Base-by-base conservation (phyloP, 129 eudicot species). In the Tagetes erecta region DNA sequence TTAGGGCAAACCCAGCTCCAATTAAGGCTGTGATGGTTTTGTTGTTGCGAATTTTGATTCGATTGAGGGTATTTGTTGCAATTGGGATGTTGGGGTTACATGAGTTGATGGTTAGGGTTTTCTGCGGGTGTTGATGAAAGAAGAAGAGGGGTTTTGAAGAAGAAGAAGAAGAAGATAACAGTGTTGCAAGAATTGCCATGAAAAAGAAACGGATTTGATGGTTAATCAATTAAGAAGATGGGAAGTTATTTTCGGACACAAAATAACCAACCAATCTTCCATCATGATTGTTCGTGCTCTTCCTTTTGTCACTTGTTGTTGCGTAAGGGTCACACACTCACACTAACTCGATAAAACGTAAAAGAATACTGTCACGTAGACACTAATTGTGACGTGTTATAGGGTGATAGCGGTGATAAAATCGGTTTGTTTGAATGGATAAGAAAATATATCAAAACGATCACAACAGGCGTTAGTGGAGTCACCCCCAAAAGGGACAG, bases 1-100 rank as follows among this genome's bases (percentile, higher is more conserved):
- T 69, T 56, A 87, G 58, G 58, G 95, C 89, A 66, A 90, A 50
- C 45, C 95, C 92, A 72, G 77, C 80, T 66, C 86, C 96, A 2
- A 86, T n/a, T 31, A 92, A 42, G 78, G 85, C 38, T 35, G 73
- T 57, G 12, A 67, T 58, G 62, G 75, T 45, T 80, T 77, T 87
- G 39, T 81, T 82, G 63, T 2, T 53, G 20, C 6, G 31, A 64
- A 74, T 3, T 10, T 73, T 74, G 70, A 45, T 40, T 57, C 37
- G 3, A 68, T 7, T 51, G 33, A n/a, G 58, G 45, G 37, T 34
- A 41, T 33, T 52, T 41, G 1, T 67, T 31, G 80, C n/a, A 35
- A 64, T 64, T 3, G 35, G 68, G 55, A 56, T 67, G 56, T 67
- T 64, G 68, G 79, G 73, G 47, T 65, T 41, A 57, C 40, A 68